These are phyloP conservation scores for Baudoinia panamericana DNA, from an alignment of 495 filamentous ascomycete genomes.

Conservation along the genomic window DNA sequence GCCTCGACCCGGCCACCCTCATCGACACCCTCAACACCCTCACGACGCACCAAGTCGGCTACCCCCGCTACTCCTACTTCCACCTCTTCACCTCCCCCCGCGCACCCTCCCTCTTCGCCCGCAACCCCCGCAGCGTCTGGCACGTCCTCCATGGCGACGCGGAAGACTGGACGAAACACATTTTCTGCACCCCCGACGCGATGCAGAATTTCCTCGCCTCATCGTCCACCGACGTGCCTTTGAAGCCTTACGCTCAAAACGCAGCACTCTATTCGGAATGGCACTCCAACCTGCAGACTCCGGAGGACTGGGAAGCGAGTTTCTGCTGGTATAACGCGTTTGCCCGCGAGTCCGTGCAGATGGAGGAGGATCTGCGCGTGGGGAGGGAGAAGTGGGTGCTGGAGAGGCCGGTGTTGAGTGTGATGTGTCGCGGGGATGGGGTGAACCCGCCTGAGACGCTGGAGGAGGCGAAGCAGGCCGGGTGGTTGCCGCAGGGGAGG, in stretches of 20 bases:
- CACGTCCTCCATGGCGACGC: slow-evolving; percentile 8
- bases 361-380: slow-evolving; percentile 11
- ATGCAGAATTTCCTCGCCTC: slow-evolving; percentile 6
- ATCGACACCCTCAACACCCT: slow-evolving; percentile 8
- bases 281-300: neutral
- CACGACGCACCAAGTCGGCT: slow-evolving; percentile 9
- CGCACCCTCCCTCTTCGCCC: slow-evolving; percentile 3
- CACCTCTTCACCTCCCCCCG: slow-evolving; percentile 13
- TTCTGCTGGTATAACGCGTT: slow-evolving; percentile 16
- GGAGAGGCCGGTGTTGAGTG: slow-evolving; percentile 9
- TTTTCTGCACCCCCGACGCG: slow-evolving; percentile 4
- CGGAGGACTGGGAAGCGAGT: slow-evolving; percentile 1
- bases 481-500: slow-evolving; percentile 12
- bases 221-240: neutral
- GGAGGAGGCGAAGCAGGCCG: slow-evolving; percentile 5
- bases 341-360: slow-evolving; percentile 1
- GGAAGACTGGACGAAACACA: slow-evolving; percentile 10
- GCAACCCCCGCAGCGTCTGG: slow-evolving; percentile 11
- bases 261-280: slow-evolving; percentile 3
- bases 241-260: slow-evolving; percentile 9
- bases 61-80: slow-evolving; percentile 11
- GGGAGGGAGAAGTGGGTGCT: slow-evolving; percentile 2
- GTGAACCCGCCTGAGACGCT: slow-evolving; percentile 7
- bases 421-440: slow-evolving; percentile 8
- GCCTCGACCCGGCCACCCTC: neutral